These are phyloP conservation scores for Chytriomyces sp. DNA, from an alignment of 192 early-diverging fungal species.

Conservation along the genomic window DNA sequence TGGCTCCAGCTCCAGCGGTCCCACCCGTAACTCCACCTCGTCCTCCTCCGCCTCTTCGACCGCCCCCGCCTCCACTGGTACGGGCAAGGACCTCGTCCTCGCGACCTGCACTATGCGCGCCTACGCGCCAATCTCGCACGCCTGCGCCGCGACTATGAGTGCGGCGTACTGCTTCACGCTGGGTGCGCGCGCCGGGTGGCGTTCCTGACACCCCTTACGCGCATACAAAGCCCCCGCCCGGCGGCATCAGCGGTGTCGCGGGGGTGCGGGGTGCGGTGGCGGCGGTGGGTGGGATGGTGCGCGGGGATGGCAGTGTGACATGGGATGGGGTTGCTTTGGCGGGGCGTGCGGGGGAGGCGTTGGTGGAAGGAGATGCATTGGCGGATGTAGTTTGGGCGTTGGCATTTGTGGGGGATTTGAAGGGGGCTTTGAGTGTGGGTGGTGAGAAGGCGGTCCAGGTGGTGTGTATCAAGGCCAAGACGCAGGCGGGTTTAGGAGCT, in stretches of 20 bases:
- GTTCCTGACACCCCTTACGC: slow-evolving; percentile 39
- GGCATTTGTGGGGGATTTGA: slow-evolving; percentile 1
- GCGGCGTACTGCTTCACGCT: slow-evolving; percentile 36
- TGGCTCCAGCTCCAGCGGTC: background rate
- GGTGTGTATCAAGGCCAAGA: slow-evolving; percentile 6
- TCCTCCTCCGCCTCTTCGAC: background rate
- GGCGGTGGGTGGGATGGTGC: background rate
- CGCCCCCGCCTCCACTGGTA: background rate
- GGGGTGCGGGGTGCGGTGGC: background rate
- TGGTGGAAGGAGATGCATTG: background rate
- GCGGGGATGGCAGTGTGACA: background rate
- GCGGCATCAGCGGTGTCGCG: slow-evolving; percentile 5
- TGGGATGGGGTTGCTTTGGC: background rate
- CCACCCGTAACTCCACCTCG: background rate
- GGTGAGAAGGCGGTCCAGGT: slow-evolving; percentile 13
- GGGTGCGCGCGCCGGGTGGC: slow-evolving; percentile 39
- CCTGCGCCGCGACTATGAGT: slow-evolving; percentile 19
- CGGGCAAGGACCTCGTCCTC: slow-evolving; percentile 14
- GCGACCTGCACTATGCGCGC: slow-evolving; percentile 30
- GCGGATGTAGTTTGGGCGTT: slow-evolving; percentile 6
- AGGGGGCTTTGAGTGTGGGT: background rate
- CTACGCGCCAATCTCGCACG: background rate
- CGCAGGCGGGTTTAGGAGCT: background rate
- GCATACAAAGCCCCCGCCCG: background rate
- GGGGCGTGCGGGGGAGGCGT: background rate